phyloP scores from a whole-genome alignment of 306 rosid species.

The Ormosia semicastrata region DNA sequence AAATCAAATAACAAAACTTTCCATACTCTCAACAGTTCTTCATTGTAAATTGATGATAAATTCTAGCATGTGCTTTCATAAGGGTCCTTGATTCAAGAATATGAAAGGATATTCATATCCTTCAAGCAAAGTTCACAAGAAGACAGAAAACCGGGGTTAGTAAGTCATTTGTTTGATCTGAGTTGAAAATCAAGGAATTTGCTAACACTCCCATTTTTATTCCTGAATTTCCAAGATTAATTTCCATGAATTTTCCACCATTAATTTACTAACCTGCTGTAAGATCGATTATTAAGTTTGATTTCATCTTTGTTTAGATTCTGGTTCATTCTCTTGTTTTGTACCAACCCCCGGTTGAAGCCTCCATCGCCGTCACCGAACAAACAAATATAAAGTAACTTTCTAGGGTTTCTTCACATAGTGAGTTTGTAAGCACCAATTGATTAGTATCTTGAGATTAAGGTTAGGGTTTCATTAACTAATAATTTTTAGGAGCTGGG shows the following conservation, averaged over 20 bases:
- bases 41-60: background rate
- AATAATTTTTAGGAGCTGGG: background rate
- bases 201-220: background rate
- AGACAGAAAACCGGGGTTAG: conserved; percentile 11
- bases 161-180: background rate
- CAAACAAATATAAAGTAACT: conserved; percentile 18
- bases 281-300: background rate
- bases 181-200: conserved; percentile 4
- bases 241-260: background rate
- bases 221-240: background rate
- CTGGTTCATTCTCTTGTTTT: background rate
- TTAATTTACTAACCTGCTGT: background rate
- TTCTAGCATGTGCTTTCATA: background rate
- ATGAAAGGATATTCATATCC: conserved; percentile 2
- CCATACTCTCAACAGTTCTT: background rate
- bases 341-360: background rate
- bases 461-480: background rate
- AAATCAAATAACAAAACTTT: background rate
- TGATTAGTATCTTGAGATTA: background rate
- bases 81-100: background rate
- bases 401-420: conserved; percentile 17
- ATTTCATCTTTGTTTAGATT: conserved; percentile 5
- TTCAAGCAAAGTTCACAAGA: background rate
- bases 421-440: background rate
- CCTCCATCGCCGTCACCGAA: conserved; percentile 8